A percentile compares a stretch with the other conserved stretches of the same genome.
Conservation (phyloP, 805 yeast genomes). For the Lachancea kluyveri region DNA sequence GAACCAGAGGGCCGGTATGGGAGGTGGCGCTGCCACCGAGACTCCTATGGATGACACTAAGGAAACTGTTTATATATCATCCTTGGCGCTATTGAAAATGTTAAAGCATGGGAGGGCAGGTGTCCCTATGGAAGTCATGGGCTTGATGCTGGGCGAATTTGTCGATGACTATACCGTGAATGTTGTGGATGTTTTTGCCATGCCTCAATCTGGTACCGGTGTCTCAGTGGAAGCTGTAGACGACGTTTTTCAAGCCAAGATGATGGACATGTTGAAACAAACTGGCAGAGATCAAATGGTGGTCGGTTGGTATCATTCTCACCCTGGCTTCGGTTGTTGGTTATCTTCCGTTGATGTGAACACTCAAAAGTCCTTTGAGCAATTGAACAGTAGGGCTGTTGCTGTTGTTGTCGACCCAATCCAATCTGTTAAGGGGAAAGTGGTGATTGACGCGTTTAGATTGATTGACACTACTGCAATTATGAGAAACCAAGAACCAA, state of each 20-base stretch:
- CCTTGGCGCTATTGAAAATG: constrained; percentile 93
- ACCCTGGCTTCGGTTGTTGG: constrained; percentile 99
- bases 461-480: constrained; percentile 79
- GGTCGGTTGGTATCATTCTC: constrained; percentile 99
- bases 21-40: constrained; percentile 52
- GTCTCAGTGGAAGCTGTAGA: constrained; percentile 99
- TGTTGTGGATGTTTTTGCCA: constrained; percentile 97
- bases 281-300: constrained; percentile 99
- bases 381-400: constrained; percentile 89
- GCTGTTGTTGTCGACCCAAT: constrained; percentile 99
- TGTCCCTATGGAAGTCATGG: constrained; percentile 89
- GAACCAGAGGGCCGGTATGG: constrained; percentile 35
- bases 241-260: constrained; percentile 95
- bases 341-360: constrained; percentile 93
- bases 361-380: constrained; percentile 97
- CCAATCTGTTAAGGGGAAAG: constrained; percentile 97
- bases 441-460: constrained; percentile 97
- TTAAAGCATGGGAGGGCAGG: constrained; percentile 95
- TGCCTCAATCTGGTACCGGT: constrained; percentile 99
- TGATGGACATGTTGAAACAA: constrained; percentile 99
- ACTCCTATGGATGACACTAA: constrained; percentile 88
- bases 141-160: constrained; percentile 96
- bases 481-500: constrained; percentile 96
- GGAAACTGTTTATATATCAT: constrained; percentile 93
- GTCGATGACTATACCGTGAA: constrained; percentile 96